phyloP scores from a whole-genome alignment of 1,284 basidiomycete species.

The Termitomyces sp. region DNA sequence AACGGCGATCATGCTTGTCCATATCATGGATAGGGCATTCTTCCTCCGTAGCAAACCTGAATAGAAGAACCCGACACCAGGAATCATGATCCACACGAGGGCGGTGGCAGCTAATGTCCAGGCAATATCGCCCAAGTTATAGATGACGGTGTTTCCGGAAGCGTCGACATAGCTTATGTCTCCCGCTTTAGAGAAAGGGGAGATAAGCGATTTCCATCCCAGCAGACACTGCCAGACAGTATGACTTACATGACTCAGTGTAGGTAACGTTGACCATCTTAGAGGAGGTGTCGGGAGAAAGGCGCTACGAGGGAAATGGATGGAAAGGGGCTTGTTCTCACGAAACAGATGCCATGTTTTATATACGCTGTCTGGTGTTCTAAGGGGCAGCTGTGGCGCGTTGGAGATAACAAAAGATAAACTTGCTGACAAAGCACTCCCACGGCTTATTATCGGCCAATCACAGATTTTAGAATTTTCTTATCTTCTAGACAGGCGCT shows the following conservation, averaged over 20 bases:
- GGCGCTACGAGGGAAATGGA: neutral
- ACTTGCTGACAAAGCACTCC: conserved; percentile 6
- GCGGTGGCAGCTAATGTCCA: conserved; percentile 71
- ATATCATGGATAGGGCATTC: conserved; percentile 92
- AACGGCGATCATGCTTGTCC: conserved; percentile 73
- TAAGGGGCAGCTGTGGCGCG: conserved; percentile 7
- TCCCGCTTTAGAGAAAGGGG: conserved; percentile 24
- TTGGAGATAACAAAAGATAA: conserved; percentile 5
- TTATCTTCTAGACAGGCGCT: conserved; percentile 3
- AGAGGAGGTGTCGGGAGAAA: neutral
- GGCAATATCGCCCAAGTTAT: conserved; percentile 77
- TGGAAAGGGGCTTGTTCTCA: conserved; percentile 1
- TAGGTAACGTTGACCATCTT: conserved; percentile 13
- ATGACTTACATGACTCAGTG: conserved; percentile 3
- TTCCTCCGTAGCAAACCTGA: conserved; percentile 75
- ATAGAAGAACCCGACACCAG: conserved; percentile 88
- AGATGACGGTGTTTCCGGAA: conserved; percentile 33
- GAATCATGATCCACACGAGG: conserved; percentile 90
- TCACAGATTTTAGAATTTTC: neutral
- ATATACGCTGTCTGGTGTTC: conserved; percentile 3
- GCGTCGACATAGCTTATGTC: conserved; percentile 22
- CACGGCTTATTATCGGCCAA: conserved; percentile 14
- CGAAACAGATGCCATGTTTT: conserved; percentile 7
- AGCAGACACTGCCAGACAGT: no score
- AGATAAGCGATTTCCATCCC: neutral